Evolutionary conservation across 1,284 basidiomycete genomes (phyloP).

Genomic region (Melanopsichium pennsylvanicum): DNA sequence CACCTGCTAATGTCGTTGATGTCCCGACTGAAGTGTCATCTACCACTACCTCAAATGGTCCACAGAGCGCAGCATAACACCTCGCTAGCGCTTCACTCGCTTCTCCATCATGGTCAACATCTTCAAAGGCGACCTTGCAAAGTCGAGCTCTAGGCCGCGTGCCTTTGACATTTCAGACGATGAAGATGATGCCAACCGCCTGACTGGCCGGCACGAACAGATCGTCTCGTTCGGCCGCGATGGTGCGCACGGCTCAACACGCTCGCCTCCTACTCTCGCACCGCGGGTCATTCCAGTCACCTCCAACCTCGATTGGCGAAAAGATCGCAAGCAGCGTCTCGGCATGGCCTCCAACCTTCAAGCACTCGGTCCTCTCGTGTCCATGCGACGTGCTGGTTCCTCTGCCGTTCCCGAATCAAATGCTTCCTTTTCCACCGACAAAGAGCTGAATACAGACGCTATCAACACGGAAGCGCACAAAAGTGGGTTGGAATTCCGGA

Average conservation of each 20-base stretch:
- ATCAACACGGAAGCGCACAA: conserved; percentile 49
- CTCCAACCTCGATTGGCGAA: conserved; percentile 52
- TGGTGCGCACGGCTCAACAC: conserved; percentile 18
- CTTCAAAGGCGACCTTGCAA: neutral
- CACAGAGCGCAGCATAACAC: neutral
- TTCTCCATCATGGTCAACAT: conserved; percentile 3
- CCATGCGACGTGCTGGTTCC: conserved; percentile 25
- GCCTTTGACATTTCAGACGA: conserved; percentile 32
- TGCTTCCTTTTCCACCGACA: too few relatives aligned
- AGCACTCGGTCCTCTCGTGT: conserved; percentile 35
- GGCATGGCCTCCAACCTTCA: conserved; percentile 40
- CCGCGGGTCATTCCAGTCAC: conserved; percentile 45
- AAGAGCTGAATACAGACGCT: neutral
- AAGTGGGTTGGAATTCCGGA: conserved; percentile 38
- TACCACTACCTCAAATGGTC: neutral
- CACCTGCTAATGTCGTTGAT: too few relatives aligned
- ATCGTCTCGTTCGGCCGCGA: conserved; percentile 24
- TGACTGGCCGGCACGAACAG: conserved; percentile 13
- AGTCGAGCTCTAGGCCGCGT: conserved; percentile 3
- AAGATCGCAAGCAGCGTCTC: conserved; percentile 54
- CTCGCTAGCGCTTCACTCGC: neutral
- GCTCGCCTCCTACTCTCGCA: neutral
- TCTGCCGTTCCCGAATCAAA: conserved; percentile 7
- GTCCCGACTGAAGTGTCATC: too few relatives aligned
- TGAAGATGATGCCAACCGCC: conserved; percentile 6